Percentiles rank a stretch among this genome's conserved stretches.
These are phyloP conservation scores for Nannochloropsis oceanica DNA, from an alignment of 108 stramenopile species.

Conservation along the genomic window DNA sequence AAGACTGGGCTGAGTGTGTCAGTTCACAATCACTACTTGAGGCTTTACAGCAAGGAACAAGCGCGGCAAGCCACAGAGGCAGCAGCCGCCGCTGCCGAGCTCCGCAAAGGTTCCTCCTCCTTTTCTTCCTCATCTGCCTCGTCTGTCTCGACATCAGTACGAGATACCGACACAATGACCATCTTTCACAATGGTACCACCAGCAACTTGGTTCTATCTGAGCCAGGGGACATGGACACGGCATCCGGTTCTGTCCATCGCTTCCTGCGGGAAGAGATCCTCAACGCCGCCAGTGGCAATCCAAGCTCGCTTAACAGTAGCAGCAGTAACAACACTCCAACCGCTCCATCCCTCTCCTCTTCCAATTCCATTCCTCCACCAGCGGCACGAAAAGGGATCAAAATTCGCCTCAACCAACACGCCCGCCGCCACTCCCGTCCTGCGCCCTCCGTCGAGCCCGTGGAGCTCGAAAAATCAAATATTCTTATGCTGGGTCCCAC, in stretches of 20 bases:
- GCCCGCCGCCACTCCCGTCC: background rate
- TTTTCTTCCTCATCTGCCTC: too few species aligned
- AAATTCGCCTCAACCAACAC: background rate
- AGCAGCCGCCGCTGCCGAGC: background rate
- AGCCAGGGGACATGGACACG: background rate
- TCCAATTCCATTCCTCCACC: background rate
- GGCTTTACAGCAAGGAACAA: background rate
- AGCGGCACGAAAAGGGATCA: background rate
- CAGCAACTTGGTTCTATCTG: background rate
- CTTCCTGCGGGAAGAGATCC: background rate
- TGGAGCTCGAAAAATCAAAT: constrained; percentile 85
- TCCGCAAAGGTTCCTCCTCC: background rate
- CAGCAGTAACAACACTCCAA: background rate
- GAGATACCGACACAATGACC: background rate
- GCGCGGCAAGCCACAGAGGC: background rate
- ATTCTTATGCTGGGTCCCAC: constrained; percentile 84
- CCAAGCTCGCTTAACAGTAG: background rate
- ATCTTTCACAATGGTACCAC: background rate
- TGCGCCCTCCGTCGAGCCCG: constrained; percentile 16
- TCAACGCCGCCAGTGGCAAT: background rate
- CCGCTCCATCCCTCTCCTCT: too few species aligned
- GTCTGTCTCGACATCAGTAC: background rate
- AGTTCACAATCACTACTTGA: constrained; percentile 88
- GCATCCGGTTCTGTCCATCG: background rate
- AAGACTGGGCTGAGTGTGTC: constrained; percentile 61